Percentiles rank a stretch among this genome's conserved stretches.
Evolutionary conservation across 2,329 filamentous ascomycete species (phyloP).

Genomic region (Cercospora nicotianae): DNA sequence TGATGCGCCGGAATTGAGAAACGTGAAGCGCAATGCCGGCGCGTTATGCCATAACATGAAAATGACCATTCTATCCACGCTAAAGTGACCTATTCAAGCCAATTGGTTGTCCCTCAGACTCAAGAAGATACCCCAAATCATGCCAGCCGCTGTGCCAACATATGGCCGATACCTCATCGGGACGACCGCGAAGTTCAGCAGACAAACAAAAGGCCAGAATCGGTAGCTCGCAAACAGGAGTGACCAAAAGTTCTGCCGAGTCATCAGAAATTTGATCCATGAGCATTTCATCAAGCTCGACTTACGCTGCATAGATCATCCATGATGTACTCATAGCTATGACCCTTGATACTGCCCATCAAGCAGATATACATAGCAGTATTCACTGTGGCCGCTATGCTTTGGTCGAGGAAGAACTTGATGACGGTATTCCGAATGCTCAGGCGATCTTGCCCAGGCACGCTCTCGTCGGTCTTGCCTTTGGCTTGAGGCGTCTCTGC

Average conservation of each 20-base stretch:
- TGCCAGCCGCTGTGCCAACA: not conserved
- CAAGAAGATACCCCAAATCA: slow-evolving; percentile 2
- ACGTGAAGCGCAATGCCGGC: not conserved
- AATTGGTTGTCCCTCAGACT: not conserved
- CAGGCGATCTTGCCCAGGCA: not conserved
- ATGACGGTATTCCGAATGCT: slow-evolving; percentile 1
- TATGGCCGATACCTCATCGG: not conserved
- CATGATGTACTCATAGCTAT: not conserved
- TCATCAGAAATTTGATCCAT: too few relatives aligned
- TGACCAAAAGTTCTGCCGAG: not conserved
- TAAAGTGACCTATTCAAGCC: not conserved
- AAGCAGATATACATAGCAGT: slow-evolving; percentile 4
- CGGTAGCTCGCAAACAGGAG: slow-evolving; percentile 1
- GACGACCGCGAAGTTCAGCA: slow-evolving; percentile 1
- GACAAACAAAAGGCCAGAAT: slow-evolving; percentile 5
- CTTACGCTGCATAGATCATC: not conserved
- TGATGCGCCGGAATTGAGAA: not conserved
- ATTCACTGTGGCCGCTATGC: not conserved
- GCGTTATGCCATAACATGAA: not conserved
- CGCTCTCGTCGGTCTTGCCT: not conserved
- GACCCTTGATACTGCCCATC: not conserved
- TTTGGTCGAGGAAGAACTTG: slow-evolving; percentile 5
- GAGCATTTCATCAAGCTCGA: too few relatives aligned
- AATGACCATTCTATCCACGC: not conserved
- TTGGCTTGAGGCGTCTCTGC: not conserved